Evolutionary conservation across 495 filamentous ascomycete genomes (phyloP).

Genomic region (Penicillium robsamsonii): DNA sequence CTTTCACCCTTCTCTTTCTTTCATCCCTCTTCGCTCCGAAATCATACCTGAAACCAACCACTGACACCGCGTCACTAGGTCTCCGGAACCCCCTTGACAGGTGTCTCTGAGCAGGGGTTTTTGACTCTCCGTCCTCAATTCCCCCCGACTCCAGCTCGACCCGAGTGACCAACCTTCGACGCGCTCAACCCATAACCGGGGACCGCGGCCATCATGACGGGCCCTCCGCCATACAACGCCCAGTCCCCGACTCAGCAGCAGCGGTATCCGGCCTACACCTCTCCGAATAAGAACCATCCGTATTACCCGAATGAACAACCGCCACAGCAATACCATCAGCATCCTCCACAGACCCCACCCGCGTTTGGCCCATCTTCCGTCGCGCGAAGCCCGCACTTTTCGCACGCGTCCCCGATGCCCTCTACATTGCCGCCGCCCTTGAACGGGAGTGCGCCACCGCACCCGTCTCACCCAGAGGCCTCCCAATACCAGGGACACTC

Average conservation of each 20-base stretch:
- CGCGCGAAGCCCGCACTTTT: conserved; percentile 52
- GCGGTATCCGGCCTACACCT: conserved; percentile 39
- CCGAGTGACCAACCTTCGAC: conserved; percentile 11
- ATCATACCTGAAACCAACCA: conserved; percentile 13
- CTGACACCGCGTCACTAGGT: conserved; percentile 33
- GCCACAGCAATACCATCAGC: conserved; percentile 46
- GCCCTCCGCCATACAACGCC: conserved; percentile 47
- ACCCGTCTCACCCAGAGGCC: conserved; percentile 42
- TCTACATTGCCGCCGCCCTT: conserved; percentile 47
- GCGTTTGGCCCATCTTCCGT: conserved; percentile 54
- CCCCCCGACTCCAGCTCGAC: conserved; percentile 13
- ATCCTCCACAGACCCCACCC: conserved; percentile 54
- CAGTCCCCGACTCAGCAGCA: conserved; percentile 46
- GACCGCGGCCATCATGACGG: conserved; percentile 48
- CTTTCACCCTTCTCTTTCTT: conserved; percentile 8
- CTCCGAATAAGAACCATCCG: conserved; percentile 49
- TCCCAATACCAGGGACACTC: conserved; percentile 48
- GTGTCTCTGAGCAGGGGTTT: conserved; percentile 18
- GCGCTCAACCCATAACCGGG: conserved; percentile 29
- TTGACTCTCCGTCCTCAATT: conserved; percentile 23
- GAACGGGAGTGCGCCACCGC: conserved; percentile 50
- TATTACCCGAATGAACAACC: conserved; percentile 53
- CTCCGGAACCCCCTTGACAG: conserved; percentile 28
- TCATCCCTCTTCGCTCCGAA: conserved; percentile 10
- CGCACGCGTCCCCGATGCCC: conserved; percentile 52